These are phyloP conservation scores for Chloris gayana DNA, from an alignment of 176 grass and related monocot species.

Conservation along the genomic window DNA sequence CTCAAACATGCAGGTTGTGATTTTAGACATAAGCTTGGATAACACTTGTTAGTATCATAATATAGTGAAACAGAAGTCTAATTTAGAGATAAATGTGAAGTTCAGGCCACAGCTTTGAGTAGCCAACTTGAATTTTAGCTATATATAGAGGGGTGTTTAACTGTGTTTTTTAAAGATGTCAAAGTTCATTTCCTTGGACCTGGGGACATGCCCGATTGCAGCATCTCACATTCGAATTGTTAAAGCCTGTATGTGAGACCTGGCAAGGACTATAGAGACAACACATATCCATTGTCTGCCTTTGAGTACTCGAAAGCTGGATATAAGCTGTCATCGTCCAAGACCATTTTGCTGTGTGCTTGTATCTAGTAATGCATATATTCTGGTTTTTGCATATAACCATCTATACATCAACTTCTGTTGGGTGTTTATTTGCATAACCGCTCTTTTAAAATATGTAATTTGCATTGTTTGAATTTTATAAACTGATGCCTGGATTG, in stretches of 20 bases:
- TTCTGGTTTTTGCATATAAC: constrained; percentile 3
- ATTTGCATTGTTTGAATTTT: too few relatives aligned
- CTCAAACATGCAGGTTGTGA: neutral
- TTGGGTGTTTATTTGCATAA: neutral
- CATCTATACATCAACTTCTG: constrained; percentile 7
- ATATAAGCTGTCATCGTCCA: neutral
- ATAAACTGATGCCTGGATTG: neutral
- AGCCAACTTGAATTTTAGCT: neutral
- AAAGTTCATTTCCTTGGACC: neutral
- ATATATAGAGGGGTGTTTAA: neutral
- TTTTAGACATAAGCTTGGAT: neutral
- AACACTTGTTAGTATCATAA: neutral
- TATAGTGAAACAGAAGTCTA: constrained; percentile 14
- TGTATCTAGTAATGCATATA: constrained; percentile 12
- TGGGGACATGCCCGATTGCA: neutral
- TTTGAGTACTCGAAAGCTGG: constrained; percentile 18
- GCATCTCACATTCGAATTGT: constrained; percentile 16
- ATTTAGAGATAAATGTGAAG: neutral
- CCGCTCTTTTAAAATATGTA: too few relatives aligned
- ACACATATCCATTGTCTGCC: neutral
- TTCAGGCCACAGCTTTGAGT: neutral
- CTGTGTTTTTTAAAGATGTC: neutral
- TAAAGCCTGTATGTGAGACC: neutral
- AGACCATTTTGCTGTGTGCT: neutral
- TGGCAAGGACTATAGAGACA: neutral